Percentiles rank a stretch among this genome's conserved stretches.
Conservation (phyloP, 495 filamentous ascomycete genomes). For the Massariosphaeria phaeospora region DNA sequence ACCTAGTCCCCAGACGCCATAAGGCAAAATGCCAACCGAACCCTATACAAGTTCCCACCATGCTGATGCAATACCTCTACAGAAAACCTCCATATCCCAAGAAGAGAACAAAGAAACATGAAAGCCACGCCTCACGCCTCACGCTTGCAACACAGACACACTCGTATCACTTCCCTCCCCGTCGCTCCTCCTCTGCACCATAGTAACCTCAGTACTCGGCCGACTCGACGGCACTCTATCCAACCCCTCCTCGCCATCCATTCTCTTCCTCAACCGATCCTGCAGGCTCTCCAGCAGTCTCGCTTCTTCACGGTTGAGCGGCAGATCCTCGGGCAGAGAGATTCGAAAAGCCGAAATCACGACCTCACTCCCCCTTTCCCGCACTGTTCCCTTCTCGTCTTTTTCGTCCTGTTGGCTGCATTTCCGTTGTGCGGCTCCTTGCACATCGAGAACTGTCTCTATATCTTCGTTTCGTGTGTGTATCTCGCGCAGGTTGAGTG, state of each 20-base stretch:
- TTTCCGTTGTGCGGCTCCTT: too few relatives aligned
- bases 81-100: too few relatives aligned
- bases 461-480: too few relatives aligned
- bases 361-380: conserved; percentile 5
- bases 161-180: not conserved
- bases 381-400: not conserved
- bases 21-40: too few relatives aligned
- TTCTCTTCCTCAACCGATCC: conserved; percentile 10
- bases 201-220: conserved; percentile 4
- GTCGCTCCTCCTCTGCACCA: not conserved
- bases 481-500: conserved; percentile 36
- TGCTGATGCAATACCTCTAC: too few relatives aligned
- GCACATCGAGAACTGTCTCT: too few relatives aligned
- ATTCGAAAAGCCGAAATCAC: not conserved
- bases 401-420: too few relatives aligned
- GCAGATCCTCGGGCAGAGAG: conserved; percentile 20
- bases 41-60: too few relatives aligned
- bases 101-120: not conserved
- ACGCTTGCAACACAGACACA: not conserved
- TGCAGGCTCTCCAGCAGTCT: conserved; percentile 22
- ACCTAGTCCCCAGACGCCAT: too few relatives aligned
- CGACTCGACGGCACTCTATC: conserved; percentile 3
- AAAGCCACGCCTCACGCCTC: not conserved
- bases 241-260: not conserved
- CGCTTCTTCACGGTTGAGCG: conserved; percentile 21